Base-by-base conservation (phyloP, 139 green algal species). In the Mesostigma viride region DNA sequence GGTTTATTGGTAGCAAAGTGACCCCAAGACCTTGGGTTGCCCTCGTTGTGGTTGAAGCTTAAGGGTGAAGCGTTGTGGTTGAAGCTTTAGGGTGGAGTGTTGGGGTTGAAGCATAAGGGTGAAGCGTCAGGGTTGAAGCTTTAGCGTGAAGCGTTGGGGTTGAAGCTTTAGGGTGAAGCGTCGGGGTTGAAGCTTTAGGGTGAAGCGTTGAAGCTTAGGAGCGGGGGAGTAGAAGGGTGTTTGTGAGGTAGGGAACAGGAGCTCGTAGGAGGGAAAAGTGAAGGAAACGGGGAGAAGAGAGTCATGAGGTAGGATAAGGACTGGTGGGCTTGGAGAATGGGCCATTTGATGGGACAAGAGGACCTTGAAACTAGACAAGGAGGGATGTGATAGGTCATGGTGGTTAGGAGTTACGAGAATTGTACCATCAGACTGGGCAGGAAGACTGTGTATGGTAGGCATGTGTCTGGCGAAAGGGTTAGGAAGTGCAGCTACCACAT, bases 231-330 rank as follows among this genome's bases (percentile, higher is more conserved):
- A 11, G 30, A 34, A 11, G 56, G 56, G 11, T 6, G 11, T 6
- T 6, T 22, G 11, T 6, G 56, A 62, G 56, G 30, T 30, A 34
- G 11, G 30, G 56, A 11, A 32, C 8, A 34, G 56, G 56, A 11
- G 11, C 8, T 22, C 6, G 56, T 24, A 34, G 30, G 56, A 34
- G 56, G 56, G 11, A 34, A 62, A 11, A 11, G 56, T 30, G 56
- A 62, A 34, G 56, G 56, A 62, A 11, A 62, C 8, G 30, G 56
- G 56, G 56, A 34, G 56, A n/a, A 62, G 28, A 40, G 56, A 6
- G 11, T 62, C 6, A 62, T 6, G 8, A 40, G 56, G 11, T 28
- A 62, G 33, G 4, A 62, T 36, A 34, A 62, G 5, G 53, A 34
- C 33, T 33, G 4, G 5, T n/a, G n/a, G n/a, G n/a, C n/a, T n/a